Evolutionary conservation across 2,329 filamentous ascomycete species (phyloP), one percentile per base, ranked within the genome.

Genomic region (Paradendryphiella salina): DNA sequence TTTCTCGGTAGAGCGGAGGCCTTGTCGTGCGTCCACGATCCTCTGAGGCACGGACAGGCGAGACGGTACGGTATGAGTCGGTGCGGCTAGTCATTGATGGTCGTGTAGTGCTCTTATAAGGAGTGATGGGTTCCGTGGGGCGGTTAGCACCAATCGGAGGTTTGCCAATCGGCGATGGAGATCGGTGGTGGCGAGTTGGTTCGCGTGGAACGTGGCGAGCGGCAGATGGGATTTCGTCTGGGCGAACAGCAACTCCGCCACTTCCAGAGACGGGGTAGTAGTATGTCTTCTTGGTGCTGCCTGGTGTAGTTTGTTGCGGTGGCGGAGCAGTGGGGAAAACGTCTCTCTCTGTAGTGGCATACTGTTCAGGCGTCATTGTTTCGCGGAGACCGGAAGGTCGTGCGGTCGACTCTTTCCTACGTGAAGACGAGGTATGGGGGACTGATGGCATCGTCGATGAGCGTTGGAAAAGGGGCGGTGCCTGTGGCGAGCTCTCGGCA

Each of bases 401-500:
- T 9, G 42, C 50, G 26, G 52, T 51, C 13, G 59, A 44, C 7
- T 66, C 59, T 42, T 70, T 67, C 46, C 66, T 61, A 44, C 66
- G 63, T n/a, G 65, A 58, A 28, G 64, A 62, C 17, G 65, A 59
- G 4, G 48, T 43, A 31, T 58, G 59, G 8, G 59, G 50, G 3
- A 42, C 23, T 3, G 15, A 36, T 9, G 71, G 76, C 76, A 76
- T 77, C 0, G 75, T 79, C 41, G 78, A 70, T 21, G 76, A 68
- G 50, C 77, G 76, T 41, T 64, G 70, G 36, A 77, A 64, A 29
- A 49, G 50, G 18, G 73, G 69, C 3, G 67, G 68, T 47, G 68
- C 15, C 11, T 26, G 71, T 45, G 69, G 70, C 40, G 70, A 67
- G 13, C 64, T 62, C 6, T 69, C 69, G 20, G 60, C 51, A 17